Evolutionary conservation across 1,139 yeast genomes (phyloP).

Genomic region (Blastobotrys indianensis): DNA sequence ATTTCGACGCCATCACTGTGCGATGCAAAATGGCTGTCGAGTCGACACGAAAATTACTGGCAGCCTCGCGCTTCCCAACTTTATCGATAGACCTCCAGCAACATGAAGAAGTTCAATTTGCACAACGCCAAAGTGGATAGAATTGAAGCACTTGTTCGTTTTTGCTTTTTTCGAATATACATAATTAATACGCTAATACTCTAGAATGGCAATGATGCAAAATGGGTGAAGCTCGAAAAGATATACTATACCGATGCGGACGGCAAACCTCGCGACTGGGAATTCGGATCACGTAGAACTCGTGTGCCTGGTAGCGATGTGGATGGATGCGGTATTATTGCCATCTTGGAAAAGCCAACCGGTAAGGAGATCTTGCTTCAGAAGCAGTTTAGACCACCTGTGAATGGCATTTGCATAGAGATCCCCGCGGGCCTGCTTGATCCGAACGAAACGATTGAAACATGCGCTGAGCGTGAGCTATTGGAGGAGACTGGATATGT

Average conservation of each 20-base stretch:
- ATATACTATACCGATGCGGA: slow-evolving; percentile 48
- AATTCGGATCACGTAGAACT: slow-evolving; percentile 80
- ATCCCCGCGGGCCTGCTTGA: slow-evolving; percentile 94
- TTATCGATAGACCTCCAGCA: neutral
- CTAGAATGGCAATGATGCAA: slow-evolving; percentile 40
- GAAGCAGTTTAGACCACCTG: slow-evolving; percentile 91
- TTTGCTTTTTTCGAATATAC: neutral
- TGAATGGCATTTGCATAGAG: slow-evolving; percentile 79
- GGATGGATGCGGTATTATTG: slow-evolving; percentile 81
- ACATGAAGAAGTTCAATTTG: slow-evolving; percentile 17
- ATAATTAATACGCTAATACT: slow-evolving; percentile 3
- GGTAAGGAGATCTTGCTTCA: slow-evolving; percentile 63
- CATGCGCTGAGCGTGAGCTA: slow-evolving; percentile 82
- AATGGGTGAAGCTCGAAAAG: slow-evolving; percentile 55
- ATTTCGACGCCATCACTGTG: no score
- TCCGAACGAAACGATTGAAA: slow-evolving; percentile 67
- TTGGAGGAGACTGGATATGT: slow-evolving; percentile 89
- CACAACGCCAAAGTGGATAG: slow-evolving; percentile 33
- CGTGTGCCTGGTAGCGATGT: slow-evolving; percentile 58
- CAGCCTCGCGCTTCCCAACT: neutral
- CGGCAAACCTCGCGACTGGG: slow-evolving; percentile 63
- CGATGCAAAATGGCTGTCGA: no score
- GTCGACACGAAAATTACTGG: no score
- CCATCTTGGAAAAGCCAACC: slow-evolving; percentile 50
- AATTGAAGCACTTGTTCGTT: slow-evolving; percentile 29